These are phyloP conservation scores for Pichia sp. DNA, from an alignment of 1,139 yeast species.

Conservation along the genomic window DNA sequence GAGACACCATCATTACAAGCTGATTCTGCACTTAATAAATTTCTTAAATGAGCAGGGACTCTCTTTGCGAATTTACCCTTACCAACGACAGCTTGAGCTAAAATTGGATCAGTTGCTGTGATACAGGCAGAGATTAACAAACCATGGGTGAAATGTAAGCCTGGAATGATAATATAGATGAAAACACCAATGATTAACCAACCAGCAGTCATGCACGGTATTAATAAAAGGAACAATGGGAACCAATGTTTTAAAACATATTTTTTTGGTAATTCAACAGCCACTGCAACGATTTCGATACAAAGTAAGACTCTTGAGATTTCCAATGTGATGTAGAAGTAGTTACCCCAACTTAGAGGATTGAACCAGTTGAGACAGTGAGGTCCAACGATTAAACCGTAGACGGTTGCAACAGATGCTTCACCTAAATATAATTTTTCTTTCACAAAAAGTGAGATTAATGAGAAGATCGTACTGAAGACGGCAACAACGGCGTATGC, in stretches of 20 bases:
- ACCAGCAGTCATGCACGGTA: constrained; percentile 94
- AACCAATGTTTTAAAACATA: constrained; percentile 92
- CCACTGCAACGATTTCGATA: constrained; percentile 95
- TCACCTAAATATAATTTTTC: constrained; percentile 92
- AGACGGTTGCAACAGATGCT: constrained; percentile 90
- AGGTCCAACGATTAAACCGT: constrained; percentile 92
- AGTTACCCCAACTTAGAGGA: constrained; percentile 89
- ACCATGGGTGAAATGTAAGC: constrained; percentile 74
- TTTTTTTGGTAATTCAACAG: constrained; percentile 93
- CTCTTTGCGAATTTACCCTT: constrained; percentile 96
- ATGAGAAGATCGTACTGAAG: constrained; percentile 81
- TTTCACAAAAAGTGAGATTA: constrained; percentile 88
- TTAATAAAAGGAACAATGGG: constrained; percentile 70
- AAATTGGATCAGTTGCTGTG: constrained; percentile 96
- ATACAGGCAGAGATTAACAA: constrained; percentile 87
- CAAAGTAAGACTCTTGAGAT: constrained; percentile 85
- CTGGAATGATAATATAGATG: constrained; percentile 82
- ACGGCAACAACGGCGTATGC: constrained; percentile 95
- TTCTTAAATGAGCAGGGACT: constrained; percentile 95
- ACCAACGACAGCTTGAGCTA: constrained; percentile 98
- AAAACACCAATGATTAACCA: constrained; percentile 89
- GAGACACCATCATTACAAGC: constrained; percentile 99
- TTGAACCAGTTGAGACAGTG: constrained; percentile 88
- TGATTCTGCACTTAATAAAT: constrained; percentile 87
- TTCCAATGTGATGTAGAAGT: constrained; percentile 84